Conservation (phyloP, 208 protist species). For the Wallacemonas sp. region DNA sequence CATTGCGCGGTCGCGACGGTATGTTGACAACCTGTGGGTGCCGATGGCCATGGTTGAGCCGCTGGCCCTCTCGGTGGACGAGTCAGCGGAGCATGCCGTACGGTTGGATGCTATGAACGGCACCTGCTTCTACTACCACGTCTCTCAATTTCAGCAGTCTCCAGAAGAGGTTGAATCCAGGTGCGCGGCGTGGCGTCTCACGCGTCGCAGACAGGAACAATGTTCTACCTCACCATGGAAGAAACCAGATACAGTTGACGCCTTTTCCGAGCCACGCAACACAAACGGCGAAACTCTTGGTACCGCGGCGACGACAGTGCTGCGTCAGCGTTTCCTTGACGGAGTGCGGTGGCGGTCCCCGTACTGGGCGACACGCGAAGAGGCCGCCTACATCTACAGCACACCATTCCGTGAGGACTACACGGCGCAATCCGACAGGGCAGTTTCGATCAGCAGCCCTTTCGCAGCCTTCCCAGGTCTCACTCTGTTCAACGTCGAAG, state of each 20-base stretch:
- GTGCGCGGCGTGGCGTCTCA: conserved; percentile 15
- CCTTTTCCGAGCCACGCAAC: conserved; percentile 24
- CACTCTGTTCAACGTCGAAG: conserved; percentile 53
- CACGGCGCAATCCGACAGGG: conserved; percentile 19
- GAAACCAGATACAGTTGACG: not conserved
- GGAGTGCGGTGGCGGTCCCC: not conserved
- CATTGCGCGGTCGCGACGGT: conserved; percentile 24
- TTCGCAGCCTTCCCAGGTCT: conserved; percentile 15
- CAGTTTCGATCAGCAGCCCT: conserved; percentile 12
- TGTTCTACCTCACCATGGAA: not conserved
- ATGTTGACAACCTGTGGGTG: conserved; percentile 46
- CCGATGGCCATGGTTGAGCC: conserved; percentile 24
- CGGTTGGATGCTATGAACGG: conserved; percentile 24
- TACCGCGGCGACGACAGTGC: conserved; percentile 21
- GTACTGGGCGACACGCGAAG: conserved; percentile 69
- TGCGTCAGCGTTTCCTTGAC: conserved; percentile 13
- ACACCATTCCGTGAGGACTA: conserved; percentile 35
- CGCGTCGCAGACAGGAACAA: not conserved
- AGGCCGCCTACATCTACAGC: conserved; percentile 53
- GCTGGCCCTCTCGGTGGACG: conserved; percentile 23
- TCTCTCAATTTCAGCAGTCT: conserved; percentile 33
- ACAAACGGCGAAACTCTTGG: conserved; percentile 73
- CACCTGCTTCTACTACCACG: conserved; percentile 43
- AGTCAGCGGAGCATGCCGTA: conserved; percentile 12
- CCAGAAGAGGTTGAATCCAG: conserved; percentile 21